These are phyloP conservation scores for Ustilaginoidea virens DNA, from an alignment of 2,329 filamentous ascomycete species.

Conservation along the genomic window DNA sequence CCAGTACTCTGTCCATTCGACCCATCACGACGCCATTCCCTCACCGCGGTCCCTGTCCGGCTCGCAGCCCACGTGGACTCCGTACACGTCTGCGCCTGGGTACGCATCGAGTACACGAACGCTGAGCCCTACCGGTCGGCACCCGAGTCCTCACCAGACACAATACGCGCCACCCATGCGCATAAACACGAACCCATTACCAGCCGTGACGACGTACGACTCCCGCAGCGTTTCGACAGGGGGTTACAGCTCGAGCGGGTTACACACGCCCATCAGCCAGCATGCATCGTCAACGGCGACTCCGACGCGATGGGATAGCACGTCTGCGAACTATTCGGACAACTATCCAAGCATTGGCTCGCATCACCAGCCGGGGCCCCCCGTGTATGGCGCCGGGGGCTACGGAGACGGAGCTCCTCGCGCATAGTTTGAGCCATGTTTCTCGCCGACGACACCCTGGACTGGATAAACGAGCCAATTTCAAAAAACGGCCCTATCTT, in stretches of 20 bases:
- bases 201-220: constrained; percentile 25
- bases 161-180: constrained; percentile 18
- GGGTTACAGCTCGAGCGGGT: constrained; percentile 23
- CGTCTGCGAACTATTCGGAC: constrained; percentile 22
- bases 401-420: constrained; percentile 28
- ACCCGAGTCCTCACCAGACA: constrained; percentile 18
- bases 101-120: constrained; percentile 24
- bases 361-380: constrained; percentile 18
- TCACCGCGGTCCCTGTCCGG: constrained; percentile 37
- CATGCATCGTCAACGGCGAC: constrained; percentile 20
- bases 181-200: constrained; percentile 21
- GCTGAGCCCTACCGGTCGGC: constrained; percentile 22
- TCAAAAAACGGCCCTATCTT: too few species aligned
- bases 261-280: constrained; percentile 24
- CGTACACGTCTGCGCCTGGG: constrained; percentile 22
- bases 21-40: constrained; percentile 33
- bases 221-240: constrained; percentile 14
- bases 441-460: too few species aligned
- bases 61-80: constrained; percentile 30
- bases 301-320: constrained; percentile 25
- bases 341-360: constrained; percentile 22
- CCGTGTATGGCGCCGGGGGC: constrained; percentile 25
- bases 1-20: constrained; percentile 24
- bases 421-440: too few species aligned
- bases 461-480: too few species aligned